Conservation (phyloP, 371 early-diverging fungal genomes). For the Ordospora pajunii region DNA sequence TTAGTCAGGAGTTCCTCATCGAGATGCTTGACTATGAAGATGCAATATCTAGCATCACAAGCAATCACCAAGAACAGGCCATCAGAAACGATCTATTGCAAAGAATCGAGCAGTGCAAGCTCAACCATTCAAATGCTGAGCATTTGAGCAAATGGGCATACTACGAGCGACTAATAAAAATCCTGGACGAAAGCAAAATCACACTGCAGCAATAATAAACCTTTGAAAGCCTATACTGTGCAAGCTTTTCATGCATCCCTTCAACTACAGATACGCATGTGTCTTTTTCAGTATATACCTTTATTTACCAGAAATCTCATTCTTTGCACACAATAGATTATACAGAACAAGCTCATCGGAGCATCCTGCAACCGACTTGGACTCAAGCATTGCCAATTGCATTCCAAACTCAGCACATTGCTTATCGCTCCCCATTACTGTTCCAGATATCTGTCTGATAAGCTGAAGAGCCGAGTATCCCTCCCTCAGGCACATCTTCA, state of each 20-base stretch:
- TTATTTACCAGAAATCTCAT: constrained; percentile 9
- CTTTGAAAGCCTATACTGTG: neutral
- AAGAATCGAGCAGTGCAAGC: constrained; percentile 43
- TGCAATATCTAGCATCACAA: neutral
- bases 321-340: constrained; percentile 33
- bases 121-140: constrained; percentile 17
- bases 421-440: constrained; percentile 3
- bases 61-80: neutral
- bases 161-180: constrained; percentile 39
- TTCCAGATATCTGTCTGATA: constrained; percentile 40
- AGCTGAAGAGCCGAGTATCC: constrained; percentile 54
- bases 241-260: neutral
- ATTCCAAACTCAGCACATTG: constrained; percentile 18
- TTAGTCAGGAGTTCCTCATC: constrained; percentile 25
- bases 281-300: neutral
- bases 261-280: neutral
- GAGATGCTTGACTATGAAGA: constrained; percentile 45
- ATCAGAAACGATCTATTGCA: constrained; percentile 12
- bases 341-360: constrained; percentile 45
- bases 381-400: constrained; percentile 25
- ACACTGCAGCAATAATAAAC: neutral
- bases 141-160: constrained; percentile 49
- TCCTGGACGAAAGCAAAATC: constrained; percentile 8
- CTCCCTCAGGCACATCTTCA: constrained; percentile 30
- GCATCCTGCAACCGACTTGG: constrained; percentile 38